These are phyloP conservation scores for Aureobasidium sp. DNA, from an alignment of 2,329 filamentous ascomycete genomes.

Conservation along the genomic window DNA sequence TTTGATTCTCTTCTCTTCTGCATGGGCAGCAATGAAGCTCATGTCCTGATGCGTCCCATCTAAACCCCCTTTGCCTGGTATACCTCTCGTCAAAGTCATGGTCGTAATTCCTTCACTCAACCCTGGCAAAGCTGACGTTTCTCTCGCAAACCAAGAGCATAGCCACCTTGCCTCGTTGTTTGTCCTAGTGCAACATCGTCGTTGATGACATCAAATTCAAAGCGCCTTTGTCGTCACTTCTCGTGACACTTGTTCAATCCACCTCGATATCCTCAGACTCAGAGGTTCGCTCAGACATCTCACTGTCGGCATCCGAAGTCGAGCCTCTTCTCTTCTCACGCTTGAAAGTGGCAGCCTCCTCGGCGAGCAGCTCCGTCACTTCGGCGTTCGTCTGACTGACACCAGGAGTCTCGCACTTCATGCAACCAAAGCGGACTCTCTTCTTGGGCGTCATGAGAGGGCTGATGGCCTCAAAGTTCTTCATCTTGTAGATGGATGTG, in stretches of 20 bases:
- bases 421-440: constrained; percentile 5
- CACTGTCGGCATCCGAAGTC: not conserved
- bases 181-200: not conserved
- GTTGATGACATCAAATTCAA: not conserved
- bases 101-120: not conserved
- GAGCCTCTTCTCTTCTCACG: constrained; percentile 8
- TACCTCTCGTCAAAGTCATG: not conserved
- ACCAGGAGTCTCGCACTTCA: not conserved
- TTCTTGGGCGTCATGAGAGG: constrained; percentile 8
- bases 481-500: constrained; percentile 11
- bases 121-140: not conserved
- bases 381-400: not conserved
- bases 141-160: not conserved
- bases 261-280: not conserved
- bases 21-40: not conserved
- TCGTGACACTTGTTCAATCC: not conserved
- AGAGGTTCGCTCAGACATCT: not conserved
- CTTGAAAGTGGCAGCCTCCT: constrained; percentile 9
- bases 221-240: not conserved
- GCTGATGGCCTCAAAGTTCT: constrained; percentile 2
- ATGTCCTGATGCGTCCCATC: not conserved
- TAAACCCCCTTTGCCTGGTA: not conserved
- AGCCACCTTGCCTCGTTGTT: not conserved
- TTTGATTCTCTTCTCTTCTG: not conserved
- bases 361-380: not conserved